Conservation (phyloP, 164 flowering plant species). For the Chloranthus sessilifolius region DNA sequence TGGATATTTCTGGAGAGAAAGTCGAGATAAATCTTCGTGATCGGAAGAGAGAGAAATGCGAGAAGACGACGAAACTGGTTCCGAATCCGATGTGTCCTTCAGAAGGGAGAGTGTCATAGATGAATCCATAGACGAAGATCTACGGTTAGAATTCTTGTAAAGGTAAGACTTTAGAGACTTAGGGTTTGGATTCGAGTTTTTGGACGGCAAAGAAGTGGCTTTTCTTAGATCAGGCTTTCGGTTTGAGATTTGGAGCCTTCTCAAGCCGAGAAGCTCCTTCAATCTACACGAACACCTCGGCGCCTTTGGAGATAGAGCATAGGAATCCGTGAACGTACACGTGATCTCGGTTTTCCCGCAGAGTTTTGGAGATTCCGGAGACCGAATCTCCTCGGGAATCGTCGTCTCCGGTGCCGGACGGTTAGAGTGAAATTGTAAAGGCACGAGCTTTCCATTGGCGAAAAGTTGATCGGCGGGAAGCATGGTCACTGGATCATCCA, state of each 20-base stretch:
- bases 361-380: conserved; percentile 1
- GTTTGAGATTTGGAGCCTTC: conserved; percentile 50
- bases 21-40: conserved; percentile 64
- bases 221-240: conserved; percentile 23
- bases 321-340: conserved; percentile 40
- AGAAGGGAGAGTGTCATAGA: conserved; percentile 56
- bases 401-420: conserved; percentile 5
- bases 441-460: conserved; percentile 79
- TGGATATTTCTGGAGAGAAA: conserved; percentile 49
- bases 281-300: conserved; percentile 85
- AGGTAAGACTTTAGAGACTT: conserved; percentile 53
- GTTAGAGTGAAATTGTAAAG: conserved; percentile 36
- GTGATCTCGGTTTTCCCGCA: background rate
- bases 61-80: conserved; percentile 52
- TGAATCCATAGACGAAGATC: conserved; percentile 35
- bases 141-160: conserved; percentile 50
- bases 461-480: conserved; percentile 87
- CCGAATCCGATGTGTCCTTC: conserved; percentile 54
- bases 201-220: conserved; percentile 17
- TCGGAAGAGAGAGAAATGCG: conserved; percentile 67
- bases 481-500: conserved; percentile 74
- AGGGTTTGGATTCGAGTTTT: conserved; percentile 12
- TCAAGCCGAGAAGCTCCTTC: conserved; percentile 78
- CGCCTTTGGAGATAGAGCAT: conserved; percentile 74
- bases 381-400: background rate